These are phyloP conservation scores for Phytophthora rubi DNA, from an alignment of 352 stramenopile genomes.

Conservation along the genomic window DNA sequence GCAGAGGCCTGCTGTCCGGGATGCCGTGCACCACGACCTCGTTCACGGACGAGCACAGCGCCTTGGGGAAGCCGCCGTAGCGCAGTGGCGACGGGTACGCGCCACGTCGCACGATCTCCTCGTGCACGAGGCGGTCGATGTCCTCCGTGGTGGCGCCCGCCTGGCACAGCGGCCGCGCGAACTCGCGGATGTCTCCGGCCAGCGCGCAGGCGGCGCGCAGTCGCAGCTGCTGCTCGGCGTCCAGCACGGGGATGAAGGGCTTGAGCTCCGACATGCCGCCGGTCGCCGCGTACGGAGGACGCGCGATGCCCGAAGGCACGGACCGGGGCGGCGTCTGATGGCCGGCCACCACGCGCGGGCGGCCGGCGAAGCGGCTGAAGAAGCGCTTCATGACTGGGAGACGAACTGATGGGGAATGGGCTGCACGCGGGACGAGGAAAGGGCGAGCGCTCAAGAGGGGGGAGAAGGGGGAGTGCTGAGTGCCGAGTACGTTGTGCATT, in stretches of 20 bases:
- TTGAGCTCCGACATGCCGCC: constrained; percentile 73
- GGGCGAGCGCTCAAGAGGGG: background rate
- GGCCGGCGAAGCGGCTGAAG: constrained; percentile 39
- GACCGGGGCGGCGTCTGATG: constrained; percentile 51
- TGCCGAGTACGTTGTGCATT: no score
- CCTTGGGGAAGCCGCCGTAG: constrained; percentile 95
- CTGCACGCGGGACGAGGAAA: constrained; percentile 2
- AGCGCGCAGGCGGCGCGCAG: constrained; percentile 77
- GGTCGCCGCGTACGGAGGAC: constrained; percentile 67
- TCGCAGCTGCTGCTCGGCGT: constrained; percentile 64
- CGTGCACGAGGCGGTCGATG: constrained; percentile 94
- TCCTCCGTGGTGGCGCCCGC: constrained; percentile 93
- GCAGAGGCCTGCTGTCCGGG: constrained; percentile 90
- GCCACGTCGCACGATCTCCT: constrained; percentile 84
- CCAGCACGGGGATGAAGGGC: constrained; percentile 82
- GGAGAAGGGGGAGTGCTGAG: no score
- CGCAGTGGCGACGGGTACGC: constrained; percentile 94
- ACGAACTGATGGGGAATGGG: background rate
- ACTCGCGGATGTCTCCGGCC: constrained; percentile 81
- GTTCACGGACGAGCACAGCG: constrained; percentile 96
- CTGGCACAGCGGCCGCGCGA: constrained; percentile 74
- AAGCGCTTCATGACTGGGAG: constrained; percentile 37
- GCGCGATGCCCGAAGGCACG: constrained; percentile 62
- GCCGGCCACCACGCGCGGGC: constrained; percentile 52
- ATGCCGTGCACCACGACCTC: constrained; percentile 98